Evolutionary conservation across 306 rosid genomes (phyloP).

Genomic region (Fragaria ananassa): DNA sequence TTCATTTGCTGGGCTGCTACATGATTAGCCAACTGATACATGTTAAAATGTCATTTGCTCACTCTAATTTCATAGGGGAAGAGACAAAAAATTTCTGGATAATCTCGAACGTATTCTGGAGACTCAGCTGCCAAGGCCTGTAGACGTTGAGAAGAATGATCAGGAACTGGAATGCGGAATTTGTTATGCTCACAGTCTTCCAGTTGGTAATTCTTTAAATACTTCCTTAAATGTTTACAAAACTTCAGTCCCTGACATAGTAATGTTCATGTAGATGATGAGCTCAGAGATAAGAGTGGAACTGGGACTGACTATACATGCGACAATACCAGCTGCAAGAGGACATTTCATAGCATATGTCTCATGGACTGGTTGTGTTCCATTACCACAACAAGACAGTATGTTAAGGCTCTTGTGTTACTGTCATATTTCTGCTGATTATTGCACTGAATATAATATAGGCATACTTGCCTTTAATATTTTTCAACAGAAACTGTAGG

Average conservation of each 20-base stretch:
- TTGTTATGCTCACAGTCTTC: slow-evolving; percentile 42
- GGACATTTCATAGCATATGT: slow-evolving; percentile 38
- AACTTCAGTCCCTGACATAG: slow-evolving; percentile 13
- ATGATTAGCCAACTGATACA: neutral
- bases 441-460: neutral
- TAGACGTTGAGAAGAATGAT: slow-evolving; percentile 27
- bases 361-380: slow-evolving; percentile 39
- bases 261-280: slow-evolving; percentile 27
- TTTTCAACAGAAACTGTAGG: neutral
- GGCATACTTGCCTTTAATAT: neutral
- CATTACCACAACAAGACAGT: slow-evolving; percentile 44
- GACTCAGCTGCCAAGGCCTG: slow-evolving; percentile 28
- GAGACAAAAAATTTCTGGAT: slow-evolving; percentile 27
- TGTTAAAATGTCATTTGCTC: neutral
- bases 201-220: slow-evolving; percentile 31
- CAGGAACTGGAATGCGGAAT: slow-evolving; percentile 41
- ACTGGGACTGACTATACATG: slow-evolving; percentile 35
- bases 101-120: slow-evolving; percentile 30
- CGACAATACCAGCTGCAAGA: slow-evolving; percentile 26
- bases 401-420: slow-evolving; percentile 6
- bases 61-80: slow-evolving; percentile 18
- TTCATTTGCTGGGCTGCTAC: neutral
- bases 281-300: slow-evolving; percentile 37
- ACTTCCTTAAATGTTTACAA: neutral
- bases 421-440: neutral